Base-by-base conservation (phyloP, 208 protist species). In the Wallacemonas sp. region DNA sequence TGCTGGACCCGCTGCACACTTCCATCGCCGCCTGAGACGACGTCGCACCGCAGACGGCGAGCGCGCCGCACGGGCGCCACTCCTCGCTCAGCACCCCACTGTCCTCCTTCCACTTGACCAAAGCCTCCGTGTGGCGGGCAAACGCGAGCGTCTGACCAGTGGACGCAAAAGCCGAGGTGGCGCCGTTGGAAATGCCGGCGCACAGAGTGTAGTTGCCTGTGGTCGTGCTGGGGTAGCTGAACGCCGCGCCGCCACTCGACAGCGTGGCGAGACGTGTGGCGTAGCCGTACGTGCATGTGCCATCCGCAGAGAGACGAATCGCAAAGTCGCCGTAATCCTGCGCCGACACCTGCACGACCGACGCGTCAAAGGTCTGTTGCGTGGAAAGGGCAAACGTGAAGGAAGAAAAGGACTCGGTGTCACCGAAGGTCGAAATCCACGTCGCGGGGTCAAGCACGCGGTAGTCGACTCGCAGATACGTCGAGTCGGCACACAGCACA, bases 391-490 rank as follows among this genome's bases (percentile, higher is more conserved):
- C 66, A 60, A 86, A 71, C 2, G 65, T 73, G 36, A 47, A 46
- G 38, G 55, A 26, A 44, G 47, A 61, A 46, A 71, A 80, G 17
- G 68, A 38, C 2, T 24, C 46, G 2, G 66, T 72, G 47, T 61
- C 72, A 29, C 75, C 79, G 27, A 88, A 47, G 0, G 69, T 68
- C 19, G 54, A 30, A 21, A 92, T 72, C 73, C 79, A 82, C 24
- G 55, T 44, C 14, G 23, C 52, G 21, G 81, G 62, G 30, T 76
- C 73, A 27, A 81, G 39, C 19, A 88, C 65, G 24, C 54, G 38
- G 67, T 92, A 92, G 68, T 92, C 81, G 16, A 92, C 61, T 23
- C 79, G 74, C 44, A 88, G 60, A 70, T 92, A 92, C 39, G 62
- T 52, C 2, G 29, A 44, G 11, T 68, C 68, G 5, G 72, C 61